A percentile compares a stretch with the other conserved stretches of the same genome.
These are phyloP conservation scores for Neovahlkampfia damariscottae DNA, from an alignment of 78 protist genomes.

Conservation along the genomic window DNA sequence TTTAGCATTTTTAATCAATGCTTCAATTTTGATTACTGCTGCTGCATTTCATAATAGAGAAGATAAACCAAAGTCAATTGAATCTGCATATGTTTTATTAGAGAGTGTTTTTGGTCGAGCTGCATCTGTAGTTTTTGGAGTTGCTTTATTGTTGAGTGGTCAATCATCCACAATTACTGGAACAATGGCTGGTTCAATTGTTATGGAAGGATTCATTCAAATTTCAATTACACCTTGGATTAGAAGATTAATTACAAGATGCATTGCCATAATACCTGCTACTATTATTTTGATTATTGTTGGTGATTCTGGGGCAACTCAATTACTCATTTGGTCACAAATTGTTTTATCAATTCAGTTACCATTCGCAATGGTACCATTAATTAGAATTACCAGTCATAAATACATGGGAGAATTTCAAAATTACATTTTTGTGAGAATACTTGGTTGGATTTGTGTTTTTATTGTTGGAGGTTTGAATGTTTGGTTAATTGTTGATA, in stretches of 20 bases:
- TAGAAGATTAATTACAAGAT: slow-evolving; percentile 52
- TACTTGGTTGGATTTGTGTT: background rate
- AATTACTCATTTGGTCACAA: background rate
- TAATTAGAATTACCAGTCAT: background rate
- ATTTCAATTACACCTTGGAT: slow-evolving; percentile 47
- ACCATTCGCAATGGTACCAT: background rate
- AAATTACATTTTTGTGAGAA: background rate
- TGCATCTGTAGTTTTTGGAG: slow-evolving; percentile 55
- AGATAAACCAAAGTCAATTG: slow-evolving; percentile 4
- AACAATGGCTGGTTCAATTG: slow-evolving; percentile 66
- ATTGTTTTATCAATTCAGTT: background rate
- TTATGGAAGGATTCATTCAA: slow-evolving; percentile 69
- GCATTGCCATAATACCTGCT: slow-evolving; percentile 59
- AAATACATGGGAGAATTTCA: background rate
- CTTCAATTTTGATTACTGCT: slow-evolving; percentile 33
- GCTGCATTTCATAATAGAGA: slow-evolving; percentile 22
- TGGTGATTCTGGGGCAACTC: background rate
- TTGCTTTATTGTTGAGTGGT: slow-evolving; percentile 67
- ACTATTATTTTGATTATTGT: slow-evolving; percentile 5
- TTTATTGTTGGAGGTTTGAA: background rate
- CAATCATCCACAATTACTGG: slow-evolving; percentile 74
- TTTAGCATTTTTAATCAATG: slow-evolving; percentile 56
- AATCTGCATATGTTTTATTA: slow-evolving; percentile 29
- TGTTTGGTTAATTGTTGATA: background rate
- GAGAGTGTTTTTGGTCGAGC: slow-evolving; percentile 37